Evolutionary conservation across 202 grass and related monocot species (phyloP), one percentile per base, ranked within the genome.

Genomic region (Elaeis oleifera): DNA sequence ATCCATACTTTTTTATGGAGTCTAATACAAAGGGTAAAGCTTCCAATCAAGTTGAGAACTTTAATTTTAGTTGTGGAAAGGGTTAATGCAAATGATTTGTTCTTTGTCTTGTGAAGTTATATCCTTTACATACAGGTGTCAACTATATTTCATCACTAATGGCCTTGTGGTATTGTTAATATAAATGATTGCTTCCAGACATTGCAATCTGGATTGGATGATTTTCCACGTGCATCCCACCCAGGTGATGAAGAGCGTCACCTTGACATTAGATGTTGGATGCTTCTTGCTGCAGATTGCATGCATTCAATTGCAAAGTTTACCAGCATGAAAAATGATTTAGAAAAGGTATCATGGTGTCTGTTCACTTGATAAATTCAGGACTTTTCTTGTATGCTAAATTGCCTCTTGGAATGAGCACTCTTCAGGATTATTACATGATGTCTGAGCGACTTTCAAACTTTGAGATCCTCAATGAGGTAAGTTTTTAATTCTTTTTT

Each of bases 141-240:
- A 44, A 44, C 36, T 44, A 8, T 44, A 44, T 44, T 44, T 44
- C 11, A 44, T 44, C 36, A 44, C 36, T 44, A 44, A 44, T 44
- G 9, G 13, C 36, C 11, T 73, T 53, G 55, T 31, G 5, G 28
- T 59, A 59, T 16, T 56, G 9, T 18, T 66, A 36, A 73, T 61
- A 51, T 78, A 49, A 31, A 18, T 21, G 15, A 39, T 63, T 84
- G 29, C 25, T 75, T 83, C 25, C 74, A 97, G 92, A 97, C 92
- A 63, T 67, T 92, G 74, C 83, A 88, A 71, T 97, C 88, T 77
- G 88, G 94, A 61, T 84, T 97, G 67, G 94, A 97, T 78, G 94
- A 97, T 56, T 92, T 84, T 82, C 94, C 88, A 64, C 88, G 94
- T 72, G 88, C 88, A 77, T 97, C 94, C 49, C 94, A 97, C 60